Conservation (phyloP, 148 eudicot species). For the Pouteria glomerata region DNA sequence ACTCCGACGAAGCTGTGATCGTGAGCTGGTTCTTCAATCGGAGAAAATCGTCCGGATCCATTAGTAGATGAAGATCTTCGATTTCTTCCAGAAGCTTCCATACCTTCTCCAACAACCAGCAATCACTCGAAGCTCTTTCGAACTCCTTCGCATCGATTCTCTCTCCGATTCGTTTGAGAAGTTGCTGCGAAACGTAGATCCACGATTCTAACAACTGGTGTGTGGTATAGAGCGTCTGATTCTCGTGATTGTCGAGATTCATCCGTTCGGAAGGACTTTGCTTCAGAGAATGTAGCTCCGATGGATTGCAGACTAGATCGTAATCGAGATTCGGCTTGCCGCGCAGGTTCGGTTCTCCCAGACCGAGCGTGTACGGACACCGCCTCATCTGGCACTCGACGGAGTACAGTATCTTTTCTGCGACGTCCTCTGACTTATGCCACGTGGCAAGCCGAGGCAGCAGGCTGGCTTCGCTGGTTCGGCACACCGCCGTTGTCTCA, state of each 20-base stretch:
- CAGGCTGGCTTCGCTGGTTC: conserved; percentile 43
- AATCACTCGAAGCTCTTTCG: conserved; percentile 37
- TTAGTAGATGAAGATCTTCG: conserved; percentile 47
- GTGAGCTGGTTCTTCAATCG: conserved; percentile 43
- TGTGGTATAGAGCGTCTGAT: conserved; percentile 36
- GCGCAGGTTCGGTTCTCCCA: conserved; percentile 66
- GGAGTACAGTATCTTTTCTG: conserved; percentile 41
- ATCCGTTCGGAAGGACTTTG: conserved; percentile 28
- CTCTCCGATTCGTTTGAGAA: conserved; percentile 30
- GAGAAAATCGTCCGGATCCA: conserved; percentile 70
- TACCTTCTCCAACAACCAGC: conserved; percentile 51
- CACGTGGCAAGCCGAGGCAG: conserved; percentile 62
- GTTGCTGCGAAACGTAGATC: conserved; percentile 31
- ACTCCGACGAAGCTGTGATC: conserved; percentile 38
- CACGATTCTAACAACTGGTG: conserved; percentile 76
- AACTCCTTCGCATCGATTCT: conserved; percentile 24
- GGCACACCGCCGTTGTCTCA: conserved; percentile 49
- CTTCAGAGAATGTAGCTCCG: conserved; percentile 48
- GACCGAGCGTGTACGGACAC: conserved; percentile 57
- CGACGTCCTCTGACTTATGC: conserved; percentile 42
- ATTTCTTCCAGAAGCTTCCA: conserved; percentile 58
- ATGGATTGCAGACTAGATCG: conserved; percentile 60
- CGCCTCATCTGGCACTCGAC: conserved; percentile 55
- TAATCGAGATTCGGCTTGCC: conserved; percentile 67
- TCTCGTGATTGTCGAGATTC: conserved; percentile 39